These are phyloP conservation scores for Cytospora piceae DNA, from an alignment of 2,329 filamentous ascomycete genomes.

Conservation along the genomic window DNA sequence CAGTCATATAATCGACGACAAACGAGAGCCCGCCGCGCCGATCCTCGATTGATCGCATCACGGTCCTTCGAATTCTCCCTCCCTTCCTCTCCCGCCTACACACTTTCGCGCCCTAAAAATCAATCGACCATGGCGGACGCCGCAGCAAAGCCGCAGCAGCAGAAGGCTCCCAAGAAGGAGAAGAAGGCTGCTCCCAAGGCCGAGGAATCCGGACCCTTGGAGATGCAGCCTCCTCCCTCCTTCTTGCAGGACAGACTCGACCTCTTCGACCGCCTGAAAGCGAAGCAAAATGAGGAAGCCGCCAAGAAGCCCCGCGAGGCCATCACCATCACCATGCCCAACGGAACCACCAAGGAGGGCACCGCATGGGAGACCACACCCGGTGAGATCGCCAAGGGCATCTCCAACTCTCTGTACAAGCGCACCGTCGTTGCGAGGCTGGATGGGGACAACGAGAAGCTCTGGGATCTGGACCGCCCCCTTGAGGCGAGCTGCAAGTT, in stretches of 20 bases:
- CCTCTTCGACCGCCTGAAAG: slow-evolving; percentile 87
- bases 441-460: slow-evolving; percentile 68
- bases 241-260: slow-evolving; percentile 84
- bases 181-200: slow-evolving; percentile 50
- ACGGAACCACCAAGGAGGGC: slow-evolving; percentile 72
- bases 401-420: slow-evolving; percentile 83
- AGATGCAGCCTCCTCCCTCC: slow-evolving; percentile 63
- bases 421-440: slow-evolving; percentile 85
- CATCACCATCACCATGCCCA: slow-evolving; percentile 74
- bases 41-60: neutral
- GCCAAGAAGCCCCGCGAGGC: slow-evolving; percentile 70
- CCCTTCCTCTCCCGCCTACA: too few species aligned
- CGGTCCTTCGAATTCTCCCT: neutral
- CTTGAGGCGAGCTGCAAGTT: slow-evolving; percentile 86
- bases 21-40: neutral
- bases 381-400: slow-evolving; percentile 73
- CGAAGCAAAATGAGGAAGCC: slow-evolving; percentile 78
- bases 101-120: neutral
- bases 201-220: slow-evolving; percentile 47
- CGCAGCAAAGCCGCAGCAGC: slow-evolving; percentile 26
- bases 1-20: neutral
- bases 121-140: slow-evolving; percentile 24
- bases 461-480: slow-evolving; percentile 93
- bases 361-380: slow-evolving; percentile 94
- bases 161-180: slow-evolving; percentile 50